These are phyloP conservation scores for Clonostachys rhizophaga DNA, from an alignment of 2,329 filamentous ascomycete species.

Conservation along the genomic window DNA sequence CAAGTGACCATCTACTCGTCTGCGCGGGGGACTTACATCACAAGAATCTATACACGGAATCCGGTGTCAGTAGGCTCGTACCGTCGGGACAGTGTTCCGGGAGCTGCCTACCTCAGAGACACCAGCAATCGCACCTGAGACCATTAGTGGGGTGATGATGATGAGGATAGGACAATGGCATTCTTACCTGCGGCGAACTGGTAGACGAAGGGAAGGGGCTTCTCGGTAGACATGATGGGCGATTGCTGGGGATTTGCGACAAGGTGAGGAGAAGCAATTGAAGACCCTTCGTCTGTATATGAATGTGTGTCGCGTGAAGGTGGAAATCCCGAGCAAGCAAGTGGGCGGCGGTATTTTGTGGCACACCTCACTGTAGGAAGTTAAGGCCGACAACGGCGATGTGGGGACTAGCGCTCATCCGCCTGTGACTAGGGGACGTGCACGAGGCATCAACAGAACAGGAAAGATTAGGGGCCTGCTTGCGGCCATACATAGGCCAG, in stretches of 20 bases:
- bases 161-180: slow-evolving; percentile 4
- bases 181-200: slow-evolving; percentile 85
- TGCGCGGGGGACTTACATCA: slow-evolving; percentile 59
- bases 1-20: background rate
- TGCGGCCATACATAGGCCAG: no score
- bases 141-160: slow-evolving; percentile 4
- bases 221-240: slow-evolving; percentile 57
- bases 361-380: background rate
- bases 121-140: slow-evolving; percentile 81
- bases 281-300: background rate
- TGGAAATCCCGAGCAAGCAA: background rate
- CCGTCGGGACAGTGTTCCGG: background rate
- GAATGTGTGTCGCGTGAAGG: background rate
- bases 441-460: no score
- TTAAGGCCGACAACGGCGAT: slow-evolving; percentile 1
- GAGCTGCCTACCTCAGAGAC: slow-evolving; percentile 78
- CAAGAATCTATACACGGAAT: slow-evolving; percentile 62
- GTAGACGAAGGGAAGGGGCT: slow-evolving; percentile 87
- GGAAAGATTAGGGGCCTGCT: no score
- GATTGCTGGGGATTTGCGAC: slow-evolving; percentile 2
- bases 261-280: background rate
- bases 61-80: slow-evolving; percentile 3
- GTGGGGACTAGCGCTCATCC: background rate
- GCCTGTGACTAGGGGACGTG: no score
- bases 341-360: slow-evolving; percentile 1